Evolutionary conservation across 495 filamentous ascomycete species (phyloP), one percentile per base, ranked within the genome.

Genomic region (Pseudevernia furfuracea): DNA sequence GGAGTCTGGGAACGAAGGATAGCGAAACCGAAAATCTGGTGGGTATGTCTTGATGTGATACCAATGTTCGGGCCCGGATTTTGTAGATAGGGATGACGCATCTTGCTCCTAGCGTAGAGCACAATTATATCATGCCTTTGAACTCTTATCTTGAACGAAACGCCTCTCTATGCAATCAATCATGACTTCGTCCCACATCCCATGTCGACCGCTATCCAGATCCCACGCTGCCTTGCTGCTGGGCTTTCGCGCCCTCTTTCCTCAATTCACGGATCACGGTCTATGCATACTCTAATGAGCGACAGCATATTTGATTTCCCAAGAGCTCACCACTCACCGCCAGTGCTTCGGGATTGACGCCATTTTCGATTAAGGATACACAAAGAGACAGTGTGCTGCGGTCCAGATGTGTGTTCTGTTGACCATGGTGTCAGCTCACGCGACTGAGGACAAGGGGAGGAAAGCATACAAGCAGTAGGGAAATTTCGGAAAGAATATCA

Each of bases 341-440:
- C 19, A 98, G 78, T 12, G 92, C 95, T 73, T 97, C 94, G 9
- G 94, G 94, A 75, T 95, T 96, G 14, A 97, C 90, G 9, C 95
- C 95, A 74, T 97, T 97, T 76, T 98, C 94, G 66, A 98, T 91
- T 71, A 98, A 82, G 52, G 91, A 96, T 61, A 97, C 93, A 72
- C 94, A 98, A 61, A 95, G 86, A 12, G 92, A 96, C 17, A 98
- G 82, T 12, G 91, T 90, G 44, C 89, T 87, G 25, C 94, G 85
- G 74, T 96, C 91, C 38, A 98, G 85, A 67, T 94, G 81, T 39
- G 92, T 96, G 73, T 97, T 96, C 94, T 97, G 67, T 56, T 34
- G 17, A 41, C 32, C 17, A 61, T 23, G 25, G 57, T 19, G 36
- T 65, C 55, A 64, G 34, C 30, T 46, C 63, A 59, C 39, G 64